Evolutionary conservation across 331 rosid species (phyloP).

Genomic region (Pyracantha coccinea): DNA sequence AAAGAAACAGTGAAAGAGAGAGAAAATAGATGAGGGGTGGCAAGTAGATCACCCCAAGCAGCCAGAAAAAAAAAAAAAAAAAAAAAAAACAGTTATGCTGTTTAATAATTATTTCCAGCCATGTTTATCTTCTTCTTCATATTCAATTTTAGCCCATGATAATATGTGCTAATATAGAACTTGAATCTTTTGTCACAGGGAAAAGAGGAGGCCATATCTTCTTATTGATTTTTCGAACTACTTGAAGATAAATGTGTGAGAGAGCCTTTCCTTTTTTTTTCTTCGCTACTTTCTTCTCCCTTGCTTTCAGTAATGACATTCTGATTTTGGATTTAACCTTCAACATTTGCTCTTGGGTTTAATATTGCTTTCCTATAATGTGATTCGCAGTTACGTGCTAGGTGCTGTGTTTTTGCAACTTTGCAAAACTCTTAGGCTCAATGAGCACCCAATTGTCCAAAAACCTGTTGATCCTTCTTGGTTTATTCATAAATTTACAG

Average conservation of each 20-base stretch:
- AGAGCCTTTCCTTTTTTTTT: conserved; percentile 1
- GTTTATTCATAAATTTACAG: conserved; percentile 60
- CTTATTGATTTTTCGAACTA: conserved; percentile 83
- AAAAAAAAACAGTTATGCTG: background rate
- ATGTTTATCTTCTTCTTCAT: background rate
- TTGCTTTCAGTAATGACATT: background rate
- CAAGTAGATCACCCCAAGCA: background rate
- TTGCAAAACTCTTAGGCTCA: conserved; percentile 67
- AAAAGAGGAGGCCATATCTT: conserved; percentile 65
- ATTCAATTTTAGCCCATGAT: background rate
- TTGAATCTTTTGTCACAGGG: conserved; percentile 34
- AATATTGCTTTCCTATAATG: background rate
- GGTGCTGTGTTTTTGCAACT: conserved; percentile 91
- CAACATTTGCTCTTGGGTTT: background rate
- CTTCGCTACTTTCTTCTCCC: background rate
- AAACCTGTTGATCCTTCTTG: conserved; percentile 91
- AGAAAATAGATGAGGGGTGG: background rate
- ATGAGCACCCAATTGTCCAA: conserved; percentile 70
- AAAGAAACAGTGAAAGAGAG: background rate
- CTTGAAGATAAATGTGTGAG: conserved; percentile 77
- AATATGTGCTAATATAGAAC: background rate
- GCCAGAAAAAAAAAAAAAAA: background rate
- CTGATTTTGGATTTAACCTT: background rate
- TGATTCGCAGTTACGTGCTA: conserved; percentile 61
- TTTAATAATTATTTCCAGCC: background rate